Evolutionary conservation across 192 early-diverging fungal species (phyloP).

Genomic region (Coemansia sp.): DNA sequence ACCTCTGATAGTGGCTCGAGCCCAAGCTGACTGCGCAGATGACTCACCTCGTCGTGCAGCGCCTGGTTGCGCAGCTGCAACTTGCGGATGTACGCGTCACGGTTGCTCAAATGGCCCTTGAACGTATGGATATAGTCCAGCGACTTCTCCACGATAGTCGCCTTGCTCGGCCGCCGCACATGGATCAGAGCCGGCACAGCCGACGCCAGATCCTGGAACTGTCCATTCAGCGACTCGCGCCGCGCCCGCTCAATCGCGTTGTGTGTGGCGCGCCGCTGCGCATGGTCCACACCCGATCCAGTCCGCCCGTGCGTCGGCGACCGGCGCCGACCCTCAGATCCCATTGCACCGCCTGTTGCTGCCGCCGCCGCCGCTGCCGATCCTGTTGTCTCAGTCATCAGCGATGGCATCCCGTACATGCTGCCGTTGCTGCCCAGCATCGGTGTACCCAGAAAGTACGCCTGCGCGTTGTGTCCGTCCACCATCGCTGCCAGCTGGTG

Average conservation of each 20-base stretch:
- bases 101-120: constrained; percentile 46
- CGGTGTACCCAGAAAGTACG: constrained; percentile 26
- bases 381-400: constrained; percentile 18
- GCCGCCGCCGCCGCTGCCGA: constrained; percentile 27
- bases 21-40: constrained; percentile 59
- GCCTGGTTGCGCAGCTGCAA: constrained; percentile 57
- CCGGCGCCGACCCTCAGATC: constrained; percentile 38
- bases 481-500: constrained; percentile 22
- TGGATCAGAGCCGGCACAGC: constrained; percentile 71
- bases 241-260: constrained; percentile 81
- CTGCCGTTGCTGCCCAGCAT: constrained; percentile 17
- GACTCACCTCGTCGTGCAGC: constrained; percentile 64
- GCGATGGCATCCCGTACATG: constrained; percentile 32
- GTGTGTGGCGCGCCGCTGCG: constrained; percentile 73
- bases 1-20: constrained; percentile 51
- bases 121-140: constrained; percentile 64
- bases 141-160: constrained; percentile 77
- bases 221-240: constrained; percentile 74
- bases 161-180: constrained; percentile 77
- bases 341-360: constrained; percentile 26
- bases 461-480: constrained; percentile 3
- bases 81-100: constrained; percentile 51
- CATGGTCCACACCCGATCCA: constrained; percentile 32
- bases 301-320: constrained; percentile 27
- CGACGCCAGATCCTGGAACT: constrained; percentile 80